These are phyloP conservation scores for Chlorella sorokiniana DNA, from an alignment of 139 green algal species.

Conservation along the genomic window DNA sequence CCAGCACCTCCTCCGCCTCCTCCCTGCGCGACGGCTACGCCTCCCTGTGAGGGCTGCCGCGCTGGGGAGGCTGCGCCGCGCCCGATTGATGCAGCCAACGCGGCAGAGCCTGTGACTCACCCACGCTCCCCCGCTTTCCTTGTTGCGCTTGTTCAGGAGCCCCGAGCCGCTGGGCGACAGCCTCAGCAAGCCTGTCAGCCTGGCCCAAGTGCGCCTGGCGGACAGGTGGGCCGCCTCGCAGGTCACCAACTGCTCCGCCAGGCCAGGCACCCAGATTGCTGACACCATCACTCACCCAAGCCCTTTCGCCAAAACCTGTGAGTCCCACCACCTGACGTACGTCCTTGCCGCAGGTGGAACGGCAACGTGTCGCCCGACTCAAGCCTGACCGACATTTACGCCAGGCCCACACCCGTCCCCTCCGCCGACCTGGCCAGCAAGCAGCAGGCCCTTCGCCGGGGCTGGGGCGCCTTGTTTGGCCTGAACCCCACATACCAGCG, in stretches of 20 bases:
- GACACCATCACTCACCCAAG: not conserved
- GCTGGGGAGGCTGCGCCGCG: too few species aligned
- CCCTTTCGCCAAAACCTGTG: not conserved
- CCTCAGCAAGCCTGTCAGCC: not conserved
- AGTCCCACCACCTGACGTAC: not conserved
- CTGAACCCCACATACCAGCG: not conserved
- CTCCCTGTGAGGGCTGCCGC: not conserved
- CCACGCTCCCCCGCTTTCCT: not conserved
- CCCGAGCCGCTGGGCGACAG: not conserved
- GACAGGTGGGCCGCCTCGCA: not conserved
- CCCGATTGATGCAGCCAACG: too few species aligned
- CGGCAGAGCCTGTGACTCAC: too few species aligned
- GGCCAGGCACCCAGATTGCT: too few species aligned
- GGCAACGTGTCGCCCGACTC: constrained; percentile 10
- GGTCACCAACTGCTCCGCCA: too few species aligned
- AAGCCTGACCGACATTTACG: constrained; percentile 15
- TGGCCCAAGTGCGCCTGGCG: not conserved
- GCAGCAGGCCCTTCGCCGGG: not conserved
- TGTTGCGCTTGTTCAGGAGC: not conserved
- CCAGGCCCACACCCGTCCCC: not conserved
- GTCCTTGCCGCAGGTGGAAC: constrained; percentile 1
- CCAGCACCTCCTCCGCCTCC: not conserved
- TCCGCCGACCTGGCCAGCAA: not conserved
- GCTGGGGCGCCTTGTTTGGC: constrained; percentile 8
- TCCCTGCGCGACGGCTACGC: not conserved